Evolutionary conservation across 306 rosid genomes (phyloP).

Genomic region (Lagenaria siceraria): DNA sequence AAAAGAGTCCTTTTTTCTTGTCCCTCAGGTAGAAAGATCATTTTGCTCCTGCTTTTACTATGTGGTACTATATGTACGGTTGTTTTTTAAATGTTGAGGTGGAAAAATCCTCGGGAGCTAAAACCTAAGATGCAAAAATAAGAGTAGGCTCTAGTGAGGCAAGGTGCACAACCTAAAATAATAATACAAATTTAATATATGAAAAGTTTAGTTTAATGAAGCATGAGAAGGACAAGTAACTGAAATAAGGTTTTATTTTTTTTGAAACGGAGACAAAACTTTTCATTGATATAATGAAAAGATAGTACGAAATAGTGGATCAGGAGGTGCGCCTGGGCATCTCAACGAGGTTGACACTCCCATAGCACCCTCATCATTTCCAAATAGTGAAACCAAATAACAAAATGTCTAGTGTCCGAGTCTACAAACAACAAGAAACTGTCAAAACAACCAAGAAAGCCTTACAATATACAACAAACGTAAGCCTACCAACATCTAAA

Average conservation of each 20-base stretch:
- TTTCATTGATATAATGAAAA: too few species aligned
- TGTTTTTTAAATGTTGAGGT: neutral
- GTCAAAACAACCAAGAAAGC: too few species aligned
- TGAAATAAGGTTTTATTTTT: neutral
- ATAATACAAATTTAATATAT: neutral
- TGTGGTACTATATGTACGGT: neutral
- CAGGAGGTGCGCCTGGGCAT: too few species aligned
- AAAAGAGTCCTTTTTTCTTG: constrained; percentile 65
- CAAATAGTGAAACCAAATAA: too few species aligned
- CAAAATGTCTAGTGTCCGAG: too few species aligned
- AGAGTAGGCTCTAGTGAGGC: neutral
- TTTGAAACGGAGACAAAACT: too few species aligned
- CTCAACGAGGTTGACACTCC: too few species aligned
- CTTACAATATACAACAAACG: too few species aligned
- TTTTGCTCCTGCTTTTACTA: neutral
- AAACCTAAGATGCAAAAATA: neutral
- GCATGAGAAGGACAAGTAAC: neutral
- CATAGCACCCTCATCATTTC: too few species aligned
- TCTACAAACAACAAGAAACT: too few species aligned
- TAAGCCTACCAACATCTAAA: too few species aligned
- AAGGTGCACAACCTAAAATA: neutral
- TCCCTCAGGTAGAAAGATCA: constrained; percentile 50
- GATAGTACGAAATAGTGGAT: too few species aligned
- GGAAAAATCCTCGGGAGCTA: neutral
- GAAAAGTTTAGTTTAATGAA: neutral